Percentiles rank a stretch among this genome's conserved stretches.
These are phyloP conservation scores for Beauveria australis DNA, from an alignment of 2,329 filamentous ascomycete genomes.

Conservation along the genomic window DNA sequence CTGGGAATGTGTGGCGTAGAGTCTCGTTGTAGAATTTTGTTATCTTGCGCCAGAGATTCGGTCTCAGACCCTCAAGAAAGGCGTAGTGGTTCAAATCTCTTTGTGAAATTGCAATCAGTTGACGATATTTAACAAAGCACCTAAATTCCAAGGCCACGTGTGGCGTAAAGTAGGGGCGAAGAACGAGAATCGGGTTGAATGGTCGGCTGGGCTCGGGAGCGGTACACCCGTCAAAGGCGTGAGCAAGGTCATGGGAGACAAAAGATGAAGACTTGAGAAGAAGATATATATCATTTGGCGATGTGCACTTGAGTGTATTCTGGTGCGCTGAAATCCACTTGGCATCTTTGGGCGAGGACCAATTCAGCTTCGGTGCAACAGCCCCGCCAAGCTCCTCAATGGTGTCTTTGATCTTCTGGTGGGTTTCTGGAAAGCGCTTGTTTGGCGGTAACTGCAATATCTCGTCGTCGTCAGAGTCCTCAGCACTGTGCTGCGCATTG, in stretches of 20 bases:
- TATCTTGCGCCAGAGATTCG: constrained; percentile 60
- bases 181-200: constrained; percentile 71
- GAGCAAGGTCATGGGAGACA: constrained; percentile 85
- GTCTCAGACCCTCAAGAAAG: constrained; percentile 60
- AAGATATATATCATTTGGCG: constrained; percentile 85
- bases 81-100: constrained; percentile 85
- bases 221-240: constrained; percentile 72
- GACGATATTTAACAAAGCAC: constrained; percentile 81
- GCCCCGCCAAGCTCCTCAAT: constrained; percentile 77
- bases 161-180: constrained; percentile 80
- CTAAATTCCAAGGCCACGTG: constrained; percentile 91
- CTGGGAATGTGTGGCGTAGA: constrained; percentile 70
- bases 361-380: constrained; percentile 91
- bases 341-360: constrained; percentile 94
- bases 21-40: constrained; percentile 68
- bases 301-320: constrained; percentile 87
- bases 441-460: constrained; percentile 38
- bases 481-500: constrained; percentile 33
- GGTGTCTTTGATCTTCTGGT: constrained; percentile 65
- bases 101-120: constrained; percentile 76
- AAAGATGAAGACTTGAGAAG: constrained; percentile 93
- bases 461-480: constrained; percentile 45
- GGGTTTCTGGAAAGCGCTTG: constrained; percentile 59
- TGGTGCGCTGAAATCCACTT: constrained; percentile 77
- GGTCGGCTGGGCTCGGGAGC: constrained; percentile 30